phyloP scores from a whole-genome alignment of 352 stramenopile genomes.

The Pythium aquatile region DNA sequence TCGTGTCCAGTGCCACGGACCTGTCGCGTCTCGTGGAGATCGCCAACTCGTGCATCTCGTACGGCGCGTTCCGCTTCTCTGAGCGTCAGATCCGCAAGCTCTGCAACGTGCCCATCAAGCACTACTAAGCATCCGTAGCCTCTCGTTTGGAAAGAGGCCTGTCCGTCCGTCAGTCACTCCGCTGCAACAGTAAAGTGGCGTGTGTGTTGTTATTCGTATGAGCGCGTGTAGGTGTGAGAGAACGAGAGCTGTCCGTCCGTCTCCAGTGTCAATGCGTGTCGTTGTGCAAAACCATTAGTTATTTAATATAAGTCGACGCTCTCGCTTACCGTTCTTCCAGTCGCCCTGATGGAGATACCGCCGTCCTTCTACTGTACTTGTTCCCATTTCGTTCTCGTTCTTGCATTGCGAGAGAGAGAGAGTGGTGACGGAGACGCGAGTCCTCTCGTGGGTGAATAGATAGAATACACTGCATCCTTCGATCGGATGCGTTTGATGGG shows the following conservation, averaged over 20 bases:
- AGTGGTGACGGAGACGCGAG: too few relatives aligned
- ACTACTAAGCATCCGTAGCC: background rate
- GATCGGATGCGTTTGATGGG: conserved; percentile 11
- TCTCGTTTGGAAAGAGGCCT: conserved; percentile 21
- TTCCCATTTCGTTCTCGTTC: conserved; percentile 4
- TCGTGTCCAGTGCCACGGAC: conserved; percentile 32
- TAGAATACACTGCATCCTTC: conserved; percentile 16
- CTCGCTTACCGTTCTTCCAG: background rate
- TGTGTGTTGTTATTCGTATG: background rate
- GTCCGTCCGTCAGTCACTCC: background rate
- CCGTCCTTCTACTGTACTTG: conserved; percentile 18
- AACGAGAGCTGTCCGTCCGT: too few relatives aligned
- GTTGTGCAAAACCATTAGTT: conserved; percentile 14
- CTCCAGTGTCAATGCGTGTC: too few relatives aligned
- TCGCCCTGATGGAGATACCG: background rate
- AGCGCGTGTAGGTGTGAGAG: background rate
- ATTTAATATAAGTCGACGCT: conserved; percentile 25
- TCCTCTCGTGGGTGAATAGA: background rate
- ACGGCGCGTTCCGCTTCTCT: conserved; percentile 37
- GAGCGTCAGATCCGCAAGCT: conserved; percentile 52
- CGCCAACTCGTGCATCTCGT: conserved; percentile 56
- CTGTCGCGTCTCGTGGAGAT: conserved; percentile 58
- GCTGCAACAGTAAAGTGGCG: background rate
- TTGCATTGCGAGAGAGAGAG: too few relatives aligned
- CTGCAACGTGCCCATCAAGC: conserved; percentile 52